phyloP scores from a whole-genome alignment of 208 protist species.

The Leishmania amazonensis region DNA sequence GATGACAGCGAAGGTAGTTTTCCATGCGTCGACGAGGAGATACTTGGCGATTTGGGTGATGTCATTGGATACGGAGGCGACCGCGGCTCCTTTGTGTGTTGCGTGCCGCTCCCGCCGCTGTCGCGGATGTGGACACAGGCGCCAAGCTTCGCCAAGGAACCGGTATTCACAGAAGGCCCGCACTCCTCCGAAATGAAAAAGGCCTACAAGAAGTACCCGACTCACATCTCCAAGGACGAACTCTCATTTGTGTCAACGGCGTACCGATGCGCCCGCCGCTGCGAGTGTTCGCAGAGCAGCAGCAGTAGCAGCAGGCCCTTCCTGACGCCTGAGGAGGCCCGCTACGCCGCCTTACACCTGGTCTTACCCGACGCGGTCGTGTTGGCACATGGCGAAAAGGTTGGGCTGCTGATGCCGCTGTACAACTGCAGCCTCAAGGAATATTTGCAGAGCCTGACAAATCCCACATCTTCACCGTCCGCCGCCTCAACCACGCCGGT shows the following conservation, averaged over 20 bases:
- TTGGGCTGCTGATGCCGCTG: conserved; percentile 74
- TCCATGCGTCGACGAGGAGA: conserved; percentile 16
- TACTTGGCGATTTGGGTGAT: conserved; percentile 24
- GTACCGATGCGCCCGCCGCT: conserved; percentile 22
- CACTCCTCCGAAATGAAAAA: background rate
- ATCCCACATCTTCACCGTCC: background rate
- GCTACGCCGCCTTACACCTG: conserved; percentile 42
- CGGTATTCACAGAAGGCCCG: background rate
- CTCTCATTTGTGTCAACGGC: conserved; percentile 31
- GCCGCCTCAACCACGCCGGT: background rate
- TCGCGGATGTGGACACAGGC: conserved; percentile 1
- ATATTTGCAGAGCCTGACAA: conserved; percentile 35
- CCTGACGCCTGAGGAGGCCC: conserved; percentile 20
- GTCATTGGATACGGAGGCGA: conserved; percentile 75
- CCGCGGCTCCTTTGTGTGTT: conserved; percentile 74
- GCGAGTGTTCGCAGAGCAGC: conserved; percentile 16
- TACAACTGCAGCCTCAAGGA: conserved; percentile 74
- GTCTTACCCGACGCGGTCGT: conserved; percentile 71
- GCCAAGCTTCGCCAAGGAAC: background rate
- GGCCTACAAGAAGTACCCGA: conserved; percentile 51
- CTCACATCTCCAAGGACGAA: conserved; percentile 36
- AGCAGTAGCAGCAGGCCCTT: conserved; percentile 15
- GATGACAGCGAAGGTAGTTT: conserved; percentile 4
- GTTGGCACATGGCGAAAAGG: conserved; percentile 24
- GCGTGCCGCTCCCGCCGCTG: conserved; percentile 24